Evolutionary conservation across 148 eudicot genomes (phyloP).

Genomic region (Euryodendron excelsum): DNA sequence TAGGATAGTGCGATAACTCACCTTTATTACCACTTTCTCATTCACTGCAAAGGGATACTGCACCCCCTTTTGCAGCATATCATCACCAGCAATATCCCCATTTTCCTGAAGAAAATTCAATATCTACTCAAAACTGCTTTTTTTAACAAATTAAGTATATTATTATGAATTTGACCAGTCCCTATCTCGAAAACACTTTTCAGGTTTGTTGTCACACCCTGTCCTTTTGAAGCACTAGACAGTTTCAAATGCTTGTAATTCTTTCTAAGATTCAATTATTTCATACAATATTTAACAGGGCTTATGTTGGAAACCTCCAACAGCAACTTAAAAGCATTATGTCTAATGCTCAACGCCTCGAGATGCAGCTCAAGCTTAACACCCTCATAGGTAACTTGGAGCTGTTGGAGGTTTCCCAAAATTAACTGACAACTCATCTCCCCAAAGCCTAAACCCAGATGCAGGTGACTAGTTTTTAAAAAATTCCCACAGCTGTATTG

Average conservation of each 20-base stretch:
- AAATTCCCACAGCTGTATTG: neutral
- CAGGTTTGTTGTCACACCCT: no score
- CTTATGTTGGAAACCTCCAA: neutral
- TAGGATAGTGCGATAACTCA: constrained; percentile 21
- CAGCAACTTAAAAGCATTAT: neutral
- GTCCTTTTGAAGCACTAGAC: neutral
- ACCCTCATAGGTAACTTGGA: neutral
- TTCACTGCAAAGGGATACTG: constrained; percentile 84
- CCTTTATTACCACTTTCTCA: constrained; percentile 84
- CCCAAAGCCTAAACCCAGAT: neutral
- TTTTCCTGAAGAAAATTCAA: constrained; percentile 45
- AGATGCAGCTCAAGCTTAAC: constrained; percentile 1
- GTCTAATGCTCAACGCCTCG: neutral
- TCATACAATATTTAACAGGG: neutral
- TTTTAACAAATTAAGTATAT: neutral
- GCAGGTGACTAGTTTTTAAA: neutral
- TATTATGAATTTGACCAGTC: neutral
- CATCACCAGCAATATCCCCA: constrained; percentile 53
- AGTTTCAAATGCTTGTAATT: neutral
- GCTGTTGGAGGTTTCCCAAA: neutral
- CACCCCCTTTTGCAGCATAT: constrained; percentile 48
- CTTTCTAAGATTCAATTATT: neutral
- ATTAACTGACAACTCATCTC: neutral
- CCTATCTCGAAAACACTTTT: neutral
- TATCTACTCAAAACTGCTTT: neutral